Conservation (phyloP, 2,329 filamentous ascomycete genomes). For the Fusarium xyrophilum region DNA sequence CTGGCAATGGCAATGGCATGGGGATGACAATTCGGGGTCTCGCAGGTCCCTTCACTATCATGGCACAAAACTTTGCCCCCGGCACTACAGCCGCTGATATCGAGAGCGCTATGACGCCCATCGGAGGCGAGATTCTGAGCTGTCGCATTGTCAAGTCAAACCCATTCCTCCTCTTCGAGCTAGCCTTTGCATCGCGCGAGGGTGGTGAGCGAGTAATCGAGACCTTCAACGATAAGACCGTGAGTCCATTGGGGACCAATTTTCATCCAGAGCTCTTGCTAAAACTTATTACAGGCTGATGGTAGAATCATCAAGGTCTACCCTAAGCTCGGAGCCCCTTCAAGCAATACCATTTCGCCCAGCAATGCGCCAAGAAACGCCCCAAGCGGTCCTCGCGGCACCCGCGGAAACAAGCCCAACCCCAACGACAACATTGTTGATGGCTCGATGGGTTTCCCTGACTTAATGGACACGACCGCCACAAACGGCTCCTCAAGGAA, state of each 20-base stretch:
- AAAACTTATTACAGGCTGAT: conserved; percentile 63
- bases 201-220: conserved; percentile 77
- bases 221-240: conserved; percentile 80
- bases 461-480: conserved; percentile 50
- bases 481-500: conserved; percentile 36
- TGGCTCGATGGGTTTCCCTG: conserved; percentile 61
- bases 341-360: conserved; percentile 32
- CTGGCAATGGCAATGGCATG: conserved; percentile 39
- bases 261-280: background rate
- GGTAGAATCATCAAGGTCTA: conserved; percentile 77
- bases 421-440: conserved; percentile 56
- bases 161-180: conserved; percentile 79
- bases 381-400: conserved; percentile 43
- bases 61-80: conserved; percentile 82
- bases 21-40: conserved; percentile 77
- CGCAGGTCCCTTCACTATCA: conserved; percentile 73
- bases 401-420: conserved; percentile 34
- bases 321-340: conserved; percentile 60
- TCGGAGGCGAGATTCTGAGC: conserved; percentile 72
- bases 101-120: conserved; percentile 78
- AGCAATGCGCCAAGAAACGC: conserved; percentile 38
- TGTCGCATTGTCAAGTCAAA: conserved; percentile 72
- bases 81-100: conserved; percentile 85
- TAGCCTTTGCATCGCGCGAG: conserved; percentile 74
- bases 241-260: background rate